These are phyloP conservation scores for Picochlorum sp. DNA, from an alignment of 139 green algal genomes.

Conservation along the genomic window DNA sequence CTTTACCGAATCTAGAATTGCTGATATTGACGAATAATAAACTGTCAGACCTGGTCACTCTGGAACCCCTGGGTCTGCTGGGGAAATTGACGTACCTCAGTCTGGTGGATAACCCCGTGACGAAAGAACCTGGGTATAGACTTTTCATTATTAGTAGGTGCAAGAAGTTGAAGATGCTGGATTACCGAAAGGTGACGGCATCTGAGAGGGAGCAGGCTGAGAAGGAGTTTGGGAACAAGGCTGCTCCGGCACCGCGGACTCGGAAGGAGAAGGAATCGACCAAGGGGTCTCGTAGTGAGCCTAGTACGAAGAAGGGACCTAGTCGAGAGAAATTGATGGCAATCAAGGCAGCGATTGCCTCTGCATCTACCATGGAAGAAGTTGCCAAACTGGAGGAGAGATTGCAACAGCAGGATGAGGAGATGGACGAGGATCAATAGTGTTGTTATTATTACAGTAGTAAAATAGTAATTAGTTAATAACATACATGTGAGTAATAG, in stretches of 20 bases:
- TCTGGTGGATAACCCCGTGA: constrained; percentile 85
- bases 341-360: constrained; percentile 84
- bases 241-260: constrained; percentile 34
- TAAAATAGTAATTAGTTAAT: too few species aligned
- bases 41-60: constrained; percentile 75
- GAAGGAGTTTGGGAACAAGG: constrained; percentile 43
- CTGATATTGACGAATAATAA: constrained; percentile 92
- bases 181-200: constrained; percentile 92
- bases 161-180: constrained; percentile 74
- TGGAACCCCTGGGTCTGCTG: constrained; percentile 74
- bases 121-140: constrained; percentile 61
- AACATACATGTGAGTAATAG: too few species aligned
- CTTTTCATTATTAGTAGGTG: constrained; percentile 76
- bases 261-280: constrained; percentile 58
- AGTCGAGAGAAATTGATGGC: constrained; percentile 70
- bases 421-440: too few species aligned
- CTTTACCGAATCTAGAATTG: constrained; percentile 67
- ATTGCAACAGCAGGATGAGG: constrained; percentile 30
- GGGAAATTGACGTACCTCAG: constrained; percentile 63
- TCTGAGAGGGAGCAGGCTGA: constrained; percentile 65
- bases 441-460: too few species aligned
- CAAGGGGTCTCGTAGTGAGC: constrained; percentile 21
- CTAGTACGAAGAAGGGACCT: constrained; percentile 33
- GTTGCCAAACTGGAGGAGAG: constrained; percentile 73
- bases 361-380: constrained; percentile 84